These are phyloP conservation scores for Talaromyces albobiverticillius DNA, from an alignment of 2,329 filamentous ascomycete species.

Conservation along the genomic window DNA sequence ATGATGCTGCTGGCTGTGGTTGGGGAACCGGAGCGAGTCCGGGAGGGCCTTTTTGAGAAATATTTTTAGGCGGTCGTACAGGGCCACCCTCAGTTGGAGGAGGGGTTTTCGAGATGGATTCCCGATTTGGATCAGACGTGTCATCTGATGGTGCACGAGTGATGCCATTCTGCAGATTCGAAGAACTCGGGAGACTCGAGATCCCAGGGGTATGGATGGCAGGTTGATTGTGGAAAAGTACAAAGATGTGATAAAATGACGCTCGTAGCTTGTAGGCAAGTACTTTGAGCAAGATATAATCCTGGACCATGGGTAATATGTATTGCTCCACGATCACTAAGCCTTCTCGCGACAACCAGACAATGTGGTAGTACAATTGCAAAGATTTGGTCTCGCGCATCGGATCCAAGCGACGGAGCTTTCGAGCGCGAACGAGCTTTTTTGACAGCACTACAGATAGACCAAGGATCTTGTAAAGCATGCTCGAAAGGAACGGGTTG, in stretches of 20 bases:
- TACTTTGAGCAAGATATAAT: slow-evolving; percentile 79
- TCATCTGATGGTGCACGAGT: slow-evolving; percentile 5
- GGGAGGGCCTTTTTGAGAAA: slow-evolving; percentile 37
- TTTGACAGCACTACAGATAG: slow-evolving; percentile 84
- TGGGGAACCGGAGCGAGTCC: slow-evolving; percentile 33
- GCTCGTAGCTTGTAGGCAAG: slow-evolving; percentile 88
- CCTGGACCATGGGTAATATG: slow-evolving; percentile 78
- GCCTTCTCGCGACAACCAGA: slow-evolving; percentile 93
- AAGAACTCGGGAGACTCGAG: slow-evolving; percentile 33
- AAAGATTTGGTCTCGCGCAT: slow-evolving; percentile 75
- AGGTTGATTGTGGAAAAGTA: slow-evolving; percentile 90
- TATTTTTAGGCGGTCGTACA: slow-evolving; percentile 33
- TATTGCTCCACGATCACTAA: slow-evolving; percentile 81
- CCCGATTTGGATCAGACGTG: slow-evolving; percentile 22
- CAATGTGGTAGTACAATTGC: slow-evolving; percentile 82
- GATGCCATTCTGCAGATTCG: slow-evolving; percentile 26
- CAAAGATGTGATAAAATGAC: slow-evolving; percentile 95
- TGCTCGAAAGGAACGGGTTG: slow-evolving; percentile 70
- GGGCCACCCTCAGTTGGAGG: slow-evolving; percentile 57
- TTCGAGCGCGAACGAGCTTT: slow-evolving; percentile 78
- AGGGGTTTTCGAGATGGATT: slow-evolving; percentile 42
- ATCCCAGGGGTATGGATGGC: slow-evolving; percentile 63
- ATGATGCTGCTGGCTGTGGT: slow-evolving; percentile 57
- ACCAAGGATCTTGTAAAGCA: slow-evolving; percentile 87
- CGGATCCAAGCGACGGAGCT: slow-evolving; percentile 75